Base-by-base conservation (phyloP, 2,329 filamentous ascomycete genomes). In the Sporothrix brunneoviolacea region DNA sequence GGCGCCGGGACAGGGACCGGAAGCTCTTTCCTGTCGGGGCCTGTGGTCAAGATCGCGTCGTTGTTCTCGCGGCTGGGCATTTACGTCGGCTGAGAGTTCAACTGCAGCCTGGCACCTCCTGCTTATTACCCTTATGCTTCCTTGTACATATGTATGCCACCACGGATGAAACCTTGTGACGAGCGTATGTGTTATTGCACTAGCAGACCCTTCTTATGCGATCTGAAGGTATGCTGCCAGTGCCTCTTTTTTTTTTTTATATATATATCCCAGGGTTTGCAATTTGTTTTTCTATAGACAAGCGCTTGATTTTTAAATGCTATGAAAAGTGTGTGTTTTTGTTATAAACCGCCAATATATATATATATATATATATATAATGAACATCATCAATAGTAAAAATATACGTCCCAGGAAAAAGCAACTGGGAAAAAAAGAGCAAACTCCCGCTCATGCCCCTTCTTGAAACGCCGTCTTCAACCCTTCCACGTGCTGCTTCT, bases 401-500 rank as follows among this genome's bases (percentile, higher is more conserved):
- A 33, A 22, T 43, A 2, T 30, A 40, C 10, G 32, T 2, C 15
- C 8, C 2, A 18, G 16, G 24, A 15, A 21, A 27, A 7, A 40
- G 9, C 13, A n/a, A 13, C 7, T 9, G 33, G 6, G 27, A 28
- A 35, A 38, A 33, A 3, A 40, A 10, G 8, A 7, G 16, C 22
- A 28, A 48, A 21, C 13, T n/a, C 15, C 2, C 3, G n/a, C 1
- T 39, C 50, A 69, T 35, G 62, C 65, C 50, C 60, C 69, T 56
- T 80, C 77, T 57, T 79, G 75, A 59, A 80, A 79, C 22, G 73
- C 72, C 48, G 65, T 67, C 66, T 83, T 85, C 58, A 89, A 65
- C 49, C 72, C 72, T 62, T 86, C 84, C 64, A 93, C 91, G 67
- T 90, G 80, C 58, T 74, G 75, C 67, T 84, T 83, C 65, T 91